A percentile compares a stretch with the other conserved stretches of the same genome.
Evolutionary conservation across 805 yeast genomes (phyloP).

Genomic region (Wickerhamomyces hampshirensis): DNA sequence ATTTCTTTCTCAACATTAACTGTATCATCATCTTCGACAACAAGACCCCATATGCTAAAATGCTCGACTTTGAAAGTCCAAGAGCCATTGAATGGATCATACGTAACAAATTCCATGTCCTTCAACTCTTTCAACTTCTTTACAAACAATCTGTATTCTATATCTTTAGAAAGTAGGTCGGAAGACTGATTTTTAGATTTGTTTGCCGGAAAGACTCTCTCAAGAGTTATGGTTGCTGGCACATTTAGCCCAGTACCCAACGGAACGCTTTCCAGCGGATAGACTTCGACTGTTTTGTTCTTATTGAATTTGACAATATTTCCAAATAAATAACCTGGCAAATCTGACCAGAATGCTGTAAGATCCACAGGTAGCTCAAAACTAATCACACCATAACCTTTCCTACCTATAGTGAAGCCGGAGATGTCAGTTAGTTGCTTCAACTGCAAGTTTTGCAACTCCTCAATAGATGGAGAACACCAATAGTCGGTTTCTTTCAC

Average conservation of each 20-base stretch:
- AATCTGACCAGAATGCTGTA: constrained; percentile 40
- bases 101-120: constrained; percentile 79
- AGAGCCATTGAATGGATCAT: constrained; percentile 65
- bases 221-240: constrained; percentile 69
- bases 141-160: constrained; percentile 43
- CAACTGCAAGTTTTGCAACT: constrained; percentile 37
- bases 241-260: constrained; percentile 69
- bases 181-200: constrained; percentile 16
- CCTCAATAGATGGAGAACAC: constrained; percentile 62
- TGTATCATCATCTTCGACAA: constrained; percentile 58
- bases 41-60: constrained; percentile 91
- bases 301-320: constrained; percentile 41
- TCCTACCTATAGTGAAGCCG: constrained; percentile 64
- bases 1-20: constrained; percentile 42
- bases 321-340: constrained; percentile 33
- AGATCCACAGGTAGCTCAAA: constrained; percentile 68
- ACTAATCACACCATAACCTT: constrained; percentile 62
- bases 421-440: constrained; percentile 51
- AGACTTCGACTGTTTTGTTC: constrained; percentile 52
- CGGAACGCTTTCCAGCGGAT: constrained; percentile 61
- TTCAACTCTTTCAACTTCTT: constrained; percentile 45
- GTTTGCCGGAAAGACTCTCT: constrained; percentile 48
- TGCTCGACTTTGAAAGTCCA: constrained; percentile 87
- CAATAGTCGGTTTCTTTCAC: constrained; percentile 45
- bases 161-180: constrained; percentile 28